These are phyloP conservation scores for Colletotrichum noveboracense DNA, from an alignment of 2,329 filamentous ascomycete species.

Conservation along the genomic window DNA sequence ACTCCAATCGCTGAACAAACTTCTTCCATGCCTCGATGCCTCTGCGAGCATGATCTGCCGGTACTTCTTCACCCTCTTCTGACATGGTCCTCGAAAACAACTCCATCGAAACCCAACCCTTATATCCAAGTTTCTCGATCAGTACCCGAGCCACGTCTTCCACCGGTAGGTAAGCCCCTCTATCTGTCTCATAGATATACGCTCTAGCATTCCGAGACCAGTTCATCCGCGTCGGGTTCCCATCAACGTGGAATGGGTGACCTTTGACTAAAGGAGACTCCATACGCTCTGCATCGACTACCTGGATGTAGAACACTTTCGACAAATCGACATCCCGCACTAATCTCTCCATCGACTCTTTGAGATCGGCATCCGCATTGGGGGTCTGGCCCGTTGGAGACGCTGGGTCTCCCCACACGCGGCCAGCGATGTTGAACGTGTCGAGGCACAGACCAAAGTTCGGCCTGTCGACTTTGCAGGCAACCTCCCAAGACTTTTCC, in stretches of 20 bases:
- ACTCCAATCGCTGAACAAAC: neutral
- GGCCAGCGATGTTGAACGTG: slow-evolving; percentile 77
- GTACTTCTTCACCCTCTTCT: slow-evolving; percentile 46
- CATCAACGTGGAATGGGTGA: slow-evolving; percentile 58
- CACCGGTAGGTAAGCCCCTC: slow-evolving; percentile 64
- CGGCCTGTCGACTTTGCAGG: slow-evolving; percentile 64
- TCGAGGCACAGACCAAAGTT: slow-evolving; percentile 84
- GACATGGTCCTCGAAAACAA: slow-evolving; percentile 60
- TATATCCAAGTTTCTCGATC: neutral
- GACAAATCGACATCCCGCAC: slow-evolving; percentile 58
- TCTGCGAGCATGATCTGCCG: slow-evolving; percentile 55
- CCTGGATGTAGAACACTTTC: slow-evolving; percentile 78
- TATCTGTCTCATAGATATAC: slow-evolving; percentile 61
- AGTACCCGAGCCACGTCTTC: slow-evolving; percentile 42
- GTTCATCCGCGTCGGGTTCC: slow-evolving; percentile 63
- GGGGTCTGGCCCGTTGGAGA: slow-evolving; percentile 52
- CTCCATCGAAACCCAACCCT: slow-evolving; percentile 54
- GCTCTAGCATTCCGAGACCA: slow-evolving; percentile 68
- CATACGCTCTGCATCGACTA: slow-evolving; percentile 75
- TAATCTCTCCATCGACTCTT: slow-evolving; percentile 58
- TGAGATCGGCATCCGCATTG: slow-evolving; percentile 60
- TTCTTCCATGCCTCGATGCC: slow-evolving; percentile 56
- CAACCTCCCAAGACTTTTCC: slow-evolving; percentile 74
- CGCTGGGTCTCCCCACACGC: slow-evolving; percentile 73
- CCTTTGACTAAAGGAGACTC: slow-evolving; percentile 49